These are phyloP conservation scores for Lentinula aciculospora DNA, from an alignment of 768 basidiomycete genomes.

Conservation along the genomic window DNA sequence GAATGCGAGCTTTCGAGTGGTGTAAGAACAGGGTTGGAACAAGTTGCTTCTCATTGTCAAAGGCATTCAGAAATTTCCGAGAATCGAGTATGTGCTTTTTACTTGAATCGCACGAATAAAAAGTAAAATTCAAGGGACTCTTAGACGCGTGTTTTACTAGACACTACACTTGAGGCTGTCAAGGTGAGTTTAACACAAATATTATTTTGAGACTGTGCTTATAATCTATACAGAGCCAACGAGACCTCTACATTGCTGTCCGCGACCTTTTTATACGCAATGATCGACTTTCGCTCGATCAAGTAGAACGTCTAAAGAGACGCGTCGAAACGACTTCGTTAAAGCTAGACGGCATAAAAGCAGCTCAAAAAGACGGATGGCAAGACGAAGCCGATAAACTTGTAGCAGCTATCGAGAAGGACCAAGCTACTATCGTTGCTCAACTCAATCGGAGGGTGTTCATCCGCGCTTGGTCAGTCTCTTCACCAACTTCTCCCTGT, in stretches of 20 bases:
- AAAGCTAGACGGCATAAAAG: slow-evolving; percentile 72
- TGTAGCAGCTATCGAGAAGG: slow-evolving; percentile 69
- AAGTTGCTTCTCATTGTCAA: slow-evolving; percentile 63
- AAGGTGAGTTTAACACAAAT: slow-evolving; percentile 46
- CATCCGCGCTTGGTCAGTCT: slow-evolving; percentile 73
- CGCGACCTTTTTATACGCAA: slow-evolving; percentile 84
- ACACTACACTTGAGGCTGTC: slow-evolving; percentile 68
- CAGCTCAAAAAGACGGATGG: slow-evolving; percentile 76
- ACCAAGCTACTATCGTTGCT: slow-evolving; percentile 74
- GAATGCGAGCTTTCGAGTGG: slow-evolving; percentile 78
- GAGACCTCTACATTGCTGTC: slow-evolving; percentile 83
- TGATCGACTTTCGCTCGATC: slow-evolving; percentile 84
- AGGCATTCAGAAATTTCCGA: slow-evolving; percentile 72
- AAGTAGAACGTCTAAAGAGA: slow-evolving; percentile 83
- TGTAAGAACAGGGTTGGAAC: slow-evolving; percentile 63
- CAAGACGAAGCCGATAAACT: slow-evolving; percentile 80
- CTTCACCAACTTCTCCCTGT: background rate
- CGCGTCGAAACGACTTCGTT: slow-evolving; percentile 71
- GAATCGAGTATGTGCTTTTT: slow-evolving; percentile 46
- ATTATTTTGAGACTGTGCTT: slow-evolving; percentile 7
- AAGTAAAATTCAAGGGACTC: background rate
- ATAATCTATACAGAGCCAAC: slow-evolving; percentile 47
- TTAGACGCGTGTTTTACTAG: slow-evolving; percentile 58
- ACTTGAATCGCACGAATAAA: slow-evolving; percentile 4
- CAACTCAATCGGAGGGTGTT: slow-evolving; percentile 79